Evolutionary conservation across 108 stramenopile genomes (phyloP), one percentile per base, ranked within the genome.

Genomic region (Cyclotella baltica): DNA sequence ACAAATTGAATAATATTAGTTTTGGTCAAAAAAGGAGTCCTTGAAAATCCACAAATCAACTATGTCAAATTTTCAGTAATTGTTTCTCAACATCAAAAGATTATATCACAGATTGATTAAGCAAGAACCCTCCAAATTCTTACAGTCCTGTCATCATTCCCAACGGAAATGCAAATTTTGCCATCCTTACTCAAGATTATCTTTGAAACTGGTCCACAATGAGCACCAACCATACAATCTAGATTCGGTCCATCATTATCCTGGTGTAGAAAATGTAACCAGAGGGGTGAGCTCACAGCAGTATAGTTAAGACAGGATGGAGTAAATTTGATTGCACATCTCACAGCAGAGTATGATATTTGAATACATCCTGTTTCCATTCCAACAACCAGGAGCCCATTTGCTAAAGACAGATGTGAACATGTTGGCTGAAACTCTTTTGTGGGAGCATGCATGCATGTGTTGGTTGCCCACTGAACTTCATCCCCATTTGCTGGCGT

Each of bases 201-300:
- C 19, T 68, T 28, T 18, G 46, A 13, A 9, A 68, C 33, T 48
- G 47, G 67, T n/a, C 67, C 67, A 9, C 67, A 68, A 68, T 68
- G 67, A 34, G 29, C 67, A 22, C 27, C 20, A 38, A 66, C 23
- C 11, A 38, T 47, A 47, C 31, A 16, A 8, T 25, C 34, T 1
- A 16, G 2, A 8, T 47, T 47, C 43, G 3, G 43, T 35, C 16
- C 0, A 13, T 11, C 2, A 36, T n/a, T 18, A 16, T 2, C 31
- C 43, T 15, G 4, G 6, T 6, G 51, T 22, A 43, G 25, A 66
- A 66, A 25, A 38, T 11, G 31, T 1, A 48, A 2, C 18, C 27
- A 22, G 57, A 13, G 3, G 8, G n/a, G 1, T 58, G 57, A 30
- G 15, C 2, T 20, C 2, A 58, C 22, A 22, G 11, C 15, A 1